Percentiles rank a stretch among this genome's conserved stretches.
Conservation (phyloP, 2,329 filamentous ascomycete genomes). For the Ceratocystis huliohia region DNA sequence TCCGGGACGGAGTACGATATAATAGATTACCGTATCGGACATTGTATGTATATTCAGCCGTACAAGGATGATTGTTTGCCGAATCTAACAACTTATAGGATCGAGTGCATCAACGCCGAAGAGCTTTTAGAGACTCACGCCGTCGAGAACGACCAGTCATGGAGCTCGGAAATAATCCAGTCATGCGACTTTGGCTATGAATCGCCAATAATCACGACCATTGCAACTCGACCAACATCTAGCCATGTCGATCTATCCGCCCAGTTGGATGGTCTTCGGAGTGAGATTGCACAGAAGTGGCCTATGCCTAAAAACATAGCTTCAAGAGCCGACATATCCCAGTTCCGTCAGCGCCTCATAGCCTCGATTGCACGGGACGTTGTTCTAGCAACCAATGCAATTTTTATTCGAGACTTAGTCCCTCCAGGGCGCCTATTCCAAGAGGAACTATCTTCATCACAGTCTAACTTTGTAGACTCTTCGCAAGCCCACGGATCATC, state of each 20-base stretch:
- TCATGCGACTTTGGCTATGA: background rate
- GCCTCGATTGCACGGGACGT: slow-evolving; percentile 3
- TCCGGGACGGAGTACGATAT: slow-evolving; percentile 8
- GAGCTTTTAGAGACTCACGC: background rate
- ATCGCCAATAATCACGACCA: background rate
- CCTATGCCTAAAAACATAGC: background rate
- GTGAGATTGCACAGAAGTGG: background rate
- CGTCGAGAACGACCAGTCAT: background rate
- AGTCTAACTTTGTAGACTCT: background rate
- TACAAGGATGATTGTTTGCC: background rate
- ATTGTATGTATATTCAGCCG: slow-evolving; percentile 12
- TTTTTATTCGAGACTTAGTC: background rate
- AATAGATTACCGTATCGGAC: slow-evolving; percentile 12
- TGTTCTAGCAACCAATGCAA: background rate
- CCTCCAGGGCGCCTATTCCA: background rate
- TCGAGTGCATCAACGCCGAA: slow-evolving; percentile 4
- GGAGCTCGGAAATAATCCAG: background rate
- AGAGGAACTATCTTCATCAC: background rate
- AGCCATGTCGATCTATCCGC: background rate
- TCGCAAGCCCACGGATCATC: background rate
- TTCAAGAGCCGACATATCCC: background rate
- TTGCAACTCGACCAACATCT: background rate
- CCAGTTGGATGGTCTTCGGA: background rate
- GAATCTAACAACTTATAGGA: slow-evolving; percentile 6
- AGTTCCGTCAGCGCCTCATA: slow-evolving; percentile 1